Evolutionary conservation across 2,329 filamentous ascomycete species (phyloP).

Genomic region (Aspergillus fructus): DNA sequence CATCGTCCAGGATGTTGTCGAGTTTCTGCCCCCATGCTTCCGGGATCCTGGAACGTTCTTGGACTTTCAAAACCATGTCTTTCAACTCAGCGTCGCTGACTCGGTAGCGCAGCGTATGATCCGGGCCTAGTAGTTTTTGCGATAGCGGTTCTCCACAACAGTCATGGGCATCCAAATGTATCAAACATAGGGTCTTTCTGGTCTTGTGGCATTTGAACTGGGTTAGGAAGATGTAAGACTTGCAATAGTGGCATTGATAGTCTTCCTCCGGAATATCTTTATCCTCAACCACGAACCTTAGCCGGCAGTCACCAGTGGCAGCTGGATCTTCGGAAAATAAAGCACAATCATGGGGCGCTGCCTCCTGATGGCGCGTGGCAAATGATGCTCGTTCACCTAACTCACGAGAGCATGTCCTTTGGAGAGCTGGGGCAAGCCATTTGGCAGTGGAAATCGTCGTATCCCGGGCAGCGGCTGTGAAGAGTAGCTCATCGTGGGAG

Average conservation of each 20-base stretch:
- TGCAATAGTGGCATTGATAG: conserved; percentile 88
- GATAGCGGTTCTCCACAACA: conserved; percentile 72
- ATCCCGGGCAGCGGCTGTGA: conserved; percentile 82
- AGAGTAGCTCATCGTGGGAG: conserved; percentile 90
- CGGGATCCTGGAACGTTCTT: conserved; percentile 81
- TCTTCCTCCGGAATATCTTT: conserved; percentile 84
- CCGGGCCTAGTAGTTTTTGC: conserved; percentile 66
- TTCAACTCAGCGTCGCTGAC: conserved; percentile 71
- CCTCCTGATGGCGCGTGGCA: conserved; percentile 61
- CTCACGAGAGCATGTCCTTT: conserved; percentile 75
- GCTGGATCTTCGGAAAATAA: conserved; percentile 51
- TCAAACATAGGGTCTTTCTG: conserved; percentile 77
- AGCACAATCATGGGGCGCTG: conserved; percentile 55
- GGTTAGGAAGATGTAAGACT: conserved; percentile 86
- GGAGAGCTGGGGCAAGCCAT: conserved; percentile 87
- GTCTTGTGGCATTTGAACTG: conserved; percentile 82
- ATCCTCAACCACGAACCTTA: conserved; percentile 66
- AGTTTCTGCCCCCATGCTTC: conserved; percentile 91
- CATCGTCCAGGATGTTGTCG: conserved; percentile 78
- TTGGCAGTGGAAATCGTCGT: conserved; percentile 86
- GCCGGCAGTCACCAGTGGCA: conserved; percentile 50
- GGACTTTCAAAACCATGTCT: conserved; percentile 68
- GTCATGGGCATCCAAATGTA: conserved; percentile 75
- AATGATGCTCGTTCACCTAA: conserved; percentile 67
- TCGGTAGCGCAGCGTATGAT: conserved; percentile 75